phyloP scores from a whole-genome alignment of 768 basidiomycete species.

The Mycena filopes region DNA sequence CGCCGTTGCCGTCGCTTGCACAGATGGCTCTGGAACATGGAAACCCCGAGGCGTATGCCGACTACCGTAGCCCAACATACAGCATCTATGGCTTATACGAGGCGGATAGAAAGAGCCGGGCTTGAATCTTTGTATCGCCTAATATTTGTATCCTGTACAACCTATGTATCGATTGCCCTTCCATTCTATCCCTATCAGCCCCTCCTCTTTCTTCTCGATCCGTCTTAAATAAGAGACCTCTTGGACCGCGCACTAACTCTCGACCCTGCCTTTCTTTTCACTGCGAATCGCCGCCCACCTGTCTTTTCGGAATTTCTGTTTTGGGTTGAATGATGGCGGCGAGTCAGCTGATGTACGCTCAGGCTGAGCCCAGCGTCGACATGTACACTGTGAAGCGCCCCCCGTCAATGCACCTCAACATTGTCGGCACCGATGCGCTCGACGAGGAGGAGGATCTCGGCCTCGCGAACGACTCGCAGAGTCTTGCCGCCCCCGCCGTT shows the following conservation, averaged over 20 bases:
- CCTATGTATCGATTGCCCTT: slow-evolving; percentile 17
- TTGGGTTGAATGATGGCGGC: background rate
- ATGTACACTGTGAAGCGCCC: slow-evolving; percentile 37
- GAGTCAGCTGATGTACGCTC: slow-evolving; percentile 21
- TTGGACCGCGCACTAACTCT: too few species aligned
- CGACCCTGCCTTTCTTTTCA: too few species aligned
- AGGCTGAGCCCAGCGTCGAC: background rate
- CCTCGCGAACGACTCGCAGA: slow-evolving; percentile 47
- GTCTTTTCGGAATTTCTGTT: too few species aligned
- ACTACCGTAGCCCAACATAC: slow-evolving; percentile 84
- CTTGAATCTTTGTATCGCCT: too few species aligned
- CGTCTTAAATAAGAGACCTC: too few species aligned
- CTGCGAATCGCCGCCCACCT: too few species aligned
- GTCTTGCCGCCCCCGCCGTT: slow-evolving; percentile 44
- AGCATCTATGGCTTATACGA: slow-evolving; percentile 84
- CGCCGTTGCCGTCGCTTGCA: slow-evolving; percentile 74
- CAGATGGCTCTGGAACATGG: slow-evolving; percentile 80
- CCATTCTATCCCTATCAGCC: background rate
- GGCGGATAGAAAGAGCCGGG: slow-evolving; percentile 62
- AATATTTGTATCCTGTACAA: slow-evolving; percentile 11
- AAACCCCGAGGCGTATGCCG: slow-evolving; percentile 69
- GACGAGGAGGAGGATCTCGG: slow-evolving; percentile 59
- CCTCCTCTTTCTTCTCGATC: too few species aligned
- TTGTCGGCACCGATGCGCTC: slow-evolving; percentile 40
- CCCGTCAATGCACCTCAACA: slow-evolving; percentile 42